Percentiles rank a stretch among this genome's conserved stretches.
Conservation (phyloP, 768 basidiomycete genomes). For the Lactarius pseudohatsudake region DNA sequence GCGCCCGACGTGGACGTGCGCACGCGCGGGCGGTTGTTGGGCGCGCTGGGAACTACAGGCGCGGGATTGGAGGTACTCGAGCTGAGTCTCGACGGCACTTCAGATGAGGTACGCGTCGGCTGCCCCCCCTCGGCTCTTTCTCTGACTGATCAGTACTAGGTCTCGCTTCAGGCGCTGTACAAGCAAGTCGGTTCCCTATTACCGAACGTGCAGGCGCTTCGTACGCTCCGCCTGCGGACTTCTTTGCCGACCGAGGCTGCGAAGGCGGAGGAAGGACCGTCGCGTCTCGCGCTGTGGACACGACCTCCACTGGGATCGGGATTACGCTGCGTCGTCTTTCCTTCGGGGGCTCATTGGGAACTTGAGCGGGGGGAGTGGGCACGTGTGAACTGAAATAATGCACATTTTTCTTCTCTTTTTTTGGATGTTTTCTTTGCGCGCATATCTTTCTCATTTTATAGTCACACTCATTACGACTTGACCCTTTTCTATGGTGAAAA, state of each 20-base stretch:
- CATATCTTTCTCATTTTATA: neutral
- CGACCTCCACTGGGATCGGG: slow-evolving; percentile 33
- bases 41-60: slow-evolving; percentile 35
- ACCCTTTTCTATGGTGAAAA: neutral
- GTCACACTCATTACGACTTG: neutral
- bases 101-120: slow-evolving; percentile 34
- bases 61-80: slow-evolving; percentile 32
- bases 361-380: slow-evolving; percentile 13
- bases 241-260: slow-evolving; percentile 39
- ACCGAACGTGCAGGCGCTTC: slow-evolving; percentile 34
- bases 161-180: slow-evolving; percentile 33
- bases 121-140: too few relatives aligned
- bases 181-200: slow-evolving; percentile 34
- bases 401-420: neutral
- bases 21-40: slow-evolving; percentile 36
- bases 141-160: slow-evolving; percentile 1
- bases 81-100: slow-evolving; percentile 31
- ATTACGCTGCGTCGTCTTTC: slow-evolving; percentile 33
- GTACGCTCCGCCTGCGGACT: slow-evolving; percentile 37
- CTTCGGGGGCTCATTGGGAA: slow-evolving; percentile 35
- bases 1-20: slow-evolving; percentile 34
- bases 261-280: slow-evolving; percentile 37
- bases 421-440: neutral
- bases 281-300: slow-evolving; percentile 30
- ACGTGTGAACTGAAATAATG: neutral